A percentile compares a stretch with the other conserved stretches of the same genome.
phyloP scores from a whole-genome alignment of 371 early-diverging fungal species.

The Saksenaea vasiformis region DNA sequence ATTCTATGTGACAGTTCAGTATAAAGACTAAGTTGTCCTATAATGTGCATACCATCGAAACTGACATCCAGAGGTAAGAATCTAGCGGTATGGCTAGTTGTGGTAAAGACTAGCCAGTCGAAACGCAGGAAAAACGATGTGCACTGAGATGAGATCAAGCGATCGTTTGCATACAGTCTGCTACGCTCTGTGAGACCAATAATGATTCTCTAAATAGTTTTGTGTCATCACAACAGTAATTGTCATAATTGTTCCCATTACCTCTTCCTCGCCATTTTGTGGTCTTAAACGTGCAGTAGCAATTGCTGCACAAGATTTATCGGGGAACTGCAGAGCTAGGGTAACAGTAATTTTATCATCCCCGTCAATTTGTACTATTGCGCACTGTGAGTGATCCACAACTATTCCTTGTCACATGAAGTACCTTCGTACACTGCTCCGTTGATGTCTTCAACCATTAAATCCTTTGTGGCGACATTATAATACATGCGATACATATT shows the following conservation, averaged over 20 bases:
- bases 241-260: constrained; percentile 9
- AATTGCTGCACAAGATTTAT: constrained; percentile 69
- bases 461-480: constrained; percentile 29
- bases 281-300: constrained; percentile 55
- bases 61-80: constrained; percentile 63
- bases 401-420: not conserved
- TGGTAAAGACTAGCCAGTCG: constrained; percentile 83
- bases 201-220: constrained; percentile 35
- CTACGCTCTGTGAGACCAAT: constrained; percentile 82
- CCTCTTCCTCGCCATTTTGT: constrained; percentile 29
- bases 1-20: constrained; percentile 25
- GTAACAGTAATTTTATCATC: constrained; percentile 5
- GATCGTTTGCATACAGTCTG: constrained; percentile 77
- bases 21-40: not conserved
- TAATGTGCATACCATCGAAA: constrained; percentile 18
- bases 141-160: constrained; percentile 70
- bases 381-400: not conserved
- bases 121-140: constrained; percentile 88
- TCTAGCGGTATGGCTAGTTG: constrained; percentile 79
- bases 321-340: constrained; percentile 40
- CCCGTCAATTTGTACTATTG: constrained; percentile 13
- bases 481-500: constrained; percentile 30
- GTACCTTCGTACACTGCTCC: constrained; percentile 48
- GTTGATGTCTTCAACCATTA: constrained; percentile 48
- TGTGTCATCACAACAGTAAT: not conserved